Evolutionary conservation across 1,284 basidiomycete species (phyloP), one percentile per base, ranked within the genome.

Genomic region (Cryptococcus deneoformans): DNA sequence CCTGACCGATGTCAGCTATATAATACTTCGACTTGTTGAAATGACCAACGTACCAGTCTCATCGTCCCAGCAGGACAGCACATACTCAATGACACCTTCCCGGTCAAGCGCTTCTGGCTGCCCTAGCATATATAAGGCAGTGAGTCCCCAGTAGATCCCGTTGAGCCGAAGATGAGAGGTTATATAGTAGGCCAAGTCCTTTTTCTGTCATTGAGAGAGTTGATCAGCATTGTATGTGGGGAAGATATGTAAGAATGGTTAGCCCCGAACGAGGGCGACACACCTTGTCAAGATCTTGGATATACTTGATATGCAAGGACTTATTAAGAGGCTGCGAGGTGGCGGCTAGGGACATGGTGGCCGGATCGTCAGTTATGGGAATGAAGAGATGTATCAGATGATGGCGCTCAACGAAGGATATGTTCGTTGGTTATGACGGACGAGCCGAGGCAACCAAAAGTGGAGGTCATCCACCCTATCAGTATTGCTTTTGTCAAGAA

Each of bases 71-170:
- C 95, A 99, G 64, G 85, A 87, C 84, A 93, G 84, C 40, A 98
- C 92, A 75, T 90, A 99, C 6, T 85, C 83, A 46, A 99, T 83
- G 83, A 92, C 90, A 58, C 90, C 91, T 11, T 90, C 85, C 49
- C 87, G 79, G 63, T 88, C 83, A 20, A 99, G 79, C 0, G 89
- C 90, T 50, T 93, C 87, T 47, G 85, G 81, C 34, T 83, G 84
- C 0, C 83, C 84, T 85, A 99, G 88, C 36, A 93, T 82, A 50
- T 84, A 87, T 3, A 96, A 80, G 0, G 95, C 92, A 0, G 89
- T 91, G 34, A 95, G 80, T 9, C 92, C 95, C 95, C 95, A 99
- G 77, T 98, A 99, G 14, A 98, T 83, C 8, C 93, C 95, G 75
- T 98, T 99, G 78, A 98, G 82, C 8, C 95, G 90, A 7, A 99